These are phyloP conservation scores for Zygoascus bituminiphila DNA, from an alignment of 805 yeast species.

Conservation along the genomic window DNA sequence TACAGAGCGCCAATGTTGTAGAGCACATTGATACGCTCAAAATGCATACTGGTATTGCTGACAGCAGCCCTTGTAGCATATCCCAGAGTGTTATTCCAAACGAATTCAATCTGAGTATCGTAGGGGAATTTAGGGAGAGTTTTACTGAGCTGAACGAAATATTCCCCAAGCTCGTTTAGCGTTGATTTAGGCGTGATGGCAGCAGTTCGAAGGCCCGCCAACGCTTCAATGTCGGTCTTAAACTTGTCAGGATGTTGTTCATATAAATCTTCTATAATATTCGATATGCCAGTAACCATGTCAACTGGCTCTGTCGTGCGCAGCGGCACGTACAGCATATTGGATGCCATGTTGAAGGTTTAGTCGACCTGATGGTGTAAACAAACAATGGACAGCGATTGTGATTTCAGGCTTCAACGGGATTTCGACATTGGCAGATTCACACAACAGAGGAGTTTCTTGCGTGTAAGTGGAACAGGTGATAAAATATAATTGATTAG, in stretches of 20 bases:
- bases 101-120: slow-evolving; percentile 45
- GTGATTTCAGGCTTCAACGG: too few species aligned
- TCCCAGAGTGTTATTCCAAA: slow-evolving; percentile 69
- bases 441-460: too few species aligned
- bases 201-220: slow-evolving; percentile 27
- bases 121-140: slow-evolving; percentile 49
- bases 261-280: slow-evolving; percentile 41
- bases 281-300: slow-evolving; percentile 33
- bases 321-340: slow-evolving; percentile 44
- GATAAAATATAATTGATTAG: too few species aligned
- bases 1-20: slow-evolving; percentile 64
- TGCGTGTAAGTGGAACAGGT: too few species aligned
- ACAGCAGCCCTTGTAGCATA: slow-evolving; percentile 43
- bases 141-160: slow-evolving; percentile 16
- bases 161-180: slow-evolving; percentile 11
- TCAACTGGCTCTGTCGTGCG: slow-evolving; percentile 39
- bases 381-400: too few species aligned
- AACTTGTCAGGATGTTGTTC: slow-evolving; percentile 38
- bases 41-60: slow-evolving; percentile 39
- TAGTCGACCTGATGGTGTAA: too few species aligned
- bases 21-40: slow-evolving; percentile 54
- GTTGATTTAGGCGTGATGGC: slow-evolving; percentile 1
- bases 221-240: slow-evolving; percentile 29
- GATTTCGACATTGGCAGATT: too few species aligned
- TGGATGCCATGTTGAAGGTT: slow-evolving; percentile 18